Evolutionary conservation across 805 yeast genomes (phyloP), one percentile per base, ranked within the genome.

Genomic region (Torulaspora franciscae): DNA sequence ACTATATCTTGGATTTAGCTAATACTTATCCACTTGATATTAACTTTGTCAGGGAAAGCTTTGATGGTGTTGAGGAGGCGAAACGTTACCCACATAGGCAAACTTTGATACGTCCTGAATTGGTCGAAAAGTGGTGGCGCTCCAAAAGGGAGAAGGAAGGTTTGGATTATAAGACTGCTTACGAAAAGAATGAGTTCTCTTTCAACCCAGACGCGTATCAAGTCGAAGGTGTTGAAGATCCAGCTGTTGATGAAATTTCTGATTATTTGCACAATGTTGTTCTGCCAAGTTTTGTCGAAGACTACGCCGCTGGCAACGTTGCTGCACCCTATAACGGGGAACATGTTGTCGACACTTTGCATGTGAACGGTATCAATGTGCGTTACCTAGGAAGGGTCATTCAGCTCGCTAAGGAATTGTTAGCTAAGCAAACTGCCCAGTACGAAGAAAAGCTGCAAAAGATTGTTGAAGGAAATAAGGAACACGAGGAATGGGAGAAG

Each of bases 121-220:
- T 96, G 13, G 79, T 91, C 38, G 91, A 82, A 54, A 86, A 81
- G 56, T 91, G 96, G 96, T 87, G 93, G 83, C 77, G 77, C 59
- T 66, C 79, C 47, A 79, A 82, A 59, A 75, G 84, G 2, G 76
- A 84, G 11, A 71, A 38, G 11, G 57, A 57, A 22, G 55, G 51
- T 19, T 32, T 54, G 13, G 49, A 49, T 10, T 39, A 56, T 14
- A 54, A 77, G 45, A 69, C 67, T 42, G 69, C 65, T 10, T 59
- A 55, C 30, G 67, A 66, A n/a, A 70, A 67, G 46, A 67, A 69
- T 14, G 49, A 71, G 43, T 81, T 77, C 59, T 62, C 79, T 1
- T 73, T 88, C 61, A 89, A 91, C 63, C 90, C 95, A 2, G 96
- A 89, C 68, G 84, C 85, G 1, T 83, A 80, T 56, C 67, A 74